Evolutionary conservation across 768 basidiomycete genomes (phyloP).

Genomic region (Saitozyma podzolica): DNA sequence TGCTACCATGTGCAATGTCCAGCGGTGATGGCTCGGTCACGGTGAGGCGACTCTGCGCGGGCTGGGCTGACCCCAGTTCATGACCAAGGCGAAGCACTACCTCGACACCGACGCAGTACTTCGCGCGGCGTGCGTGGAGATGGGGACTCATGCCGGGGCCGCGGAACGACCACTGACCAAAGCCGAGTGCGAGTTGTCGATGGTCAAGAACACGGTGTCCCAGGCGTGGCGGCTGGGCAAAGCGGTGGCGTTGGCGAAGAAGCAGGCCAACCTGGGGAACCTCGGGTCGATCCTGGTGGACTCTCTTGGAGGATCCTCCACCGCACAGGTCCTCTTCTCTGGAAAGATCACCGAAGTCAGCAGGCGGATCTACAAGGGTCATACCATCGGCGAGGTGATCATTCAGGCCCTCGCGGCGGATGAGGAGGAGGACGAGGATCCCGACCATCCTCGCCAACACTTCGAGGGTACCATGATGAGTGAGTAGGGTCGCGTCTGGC

Average conservation of each 20-base stretch:
- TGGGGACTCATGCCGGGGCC: conserved; percentile 60
- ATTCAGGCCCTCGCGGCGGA: conserved; percentile 29
- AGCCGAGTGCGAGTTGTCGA: conserved; percentile 52
- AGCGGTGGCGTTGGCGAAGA: conserved; percentile 54
- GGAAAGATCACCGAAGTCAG: conserved; percentile 65
- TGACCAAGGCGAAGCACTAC: conserved; percentile 58
- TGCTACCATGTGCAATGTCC: conserved; percentile 53
- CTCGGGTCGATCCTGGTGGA: conserved; percentile 54
- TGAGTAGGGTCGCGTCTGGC: conserved; percentile 5
- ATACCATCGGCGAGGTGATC: conserved; percentile 43
- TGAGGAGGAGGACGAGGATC: conserved; percentile 21
- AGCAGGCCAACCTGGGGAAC: conserved; percentile 21
- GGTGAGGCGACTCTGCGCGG: too few relatives aligned
- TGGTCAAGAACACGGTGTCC: conserved; percentile 60
- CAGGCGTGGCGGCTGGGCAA: conserved; percentile 67
- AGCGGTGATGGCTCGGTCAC: conserved; percentile 52
- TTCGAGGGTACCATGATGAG: conserved; percentile 30
- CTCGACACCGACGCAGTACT: conserved; percentile 57
- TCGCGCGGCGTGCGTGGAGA: conserved; percentile 59
- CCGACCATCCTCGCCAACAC: conserved; percentile 9
- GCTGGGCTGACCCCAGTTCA: conserved; percentile 31
- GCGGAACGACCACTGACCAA: conserved; percentile 56
- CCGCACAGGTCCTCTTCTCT: conserved; percentile 57
- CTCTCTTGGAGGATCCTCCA: conserved; percentile 24
- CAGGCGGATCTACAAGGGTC: conserved; percentile 54